Base-by-base conservation (phyloP, 2,329 filamentous ascomycete genomes). In the Aquanectria penicillioides region DNA sequence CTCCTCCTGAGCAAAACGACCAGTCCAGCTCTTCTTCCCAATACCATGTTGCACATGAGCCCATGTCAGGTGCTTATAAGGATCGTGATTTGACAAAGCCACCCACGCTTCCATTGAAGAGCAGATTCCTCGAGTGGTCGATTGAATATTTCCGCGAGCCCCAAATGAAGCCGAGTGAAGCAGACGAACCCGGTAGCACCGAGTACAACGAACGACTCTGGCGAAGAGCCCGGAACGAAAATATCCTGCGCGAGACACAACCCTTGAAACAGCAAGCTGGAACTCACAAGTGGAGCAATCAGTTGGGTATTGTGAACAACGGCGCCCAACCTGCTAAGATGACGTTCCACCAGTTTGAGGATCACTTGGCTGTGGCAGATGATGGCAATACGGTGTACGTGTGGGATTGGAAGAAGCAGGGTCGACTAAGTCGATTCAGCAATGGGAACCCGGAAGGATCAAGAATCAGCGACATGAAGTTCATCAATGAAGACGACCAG, bases 401-500 rank as follows among this genome's bases (percentile, higher is more conserved):
- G 25, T 98, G 95, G 92, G 95, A 99, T 75, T 99, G 94, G 91
- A 89, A 93, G 76, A 86, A 86, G 52, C 87, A 90, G 64, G 84
- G 83, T 46, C 87, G 89, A 28, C 80, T 97, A 63, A 92, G 88
- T 72, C 89, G 90, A 53, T 99, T 99, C 77, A 96, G 92, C 23
- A 98, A 98, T 70, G 94, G 92, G 44, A 99, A 99, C 70, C 95
- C 95, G 0, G 83, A 89, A 26, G 93, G 94, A 3, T 97, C 93
- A 22, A 93, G 89, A 68, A 97, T 99, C 69, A 97, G 93, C 51
- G 94, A 98, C 74, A 89, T 97, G 73, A 92, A 93, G 54, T 97
- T 98, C 75, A 97, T 99, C 80, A 99, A 99, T 68, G 95, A 99
- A 76, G 95, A 99, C 69, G 95, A 99, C 73, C 93, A 96, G 72